Conservation (phyloP, 1,139 yeast genomes). For the Hyphopichia buzzinii region DNA sequence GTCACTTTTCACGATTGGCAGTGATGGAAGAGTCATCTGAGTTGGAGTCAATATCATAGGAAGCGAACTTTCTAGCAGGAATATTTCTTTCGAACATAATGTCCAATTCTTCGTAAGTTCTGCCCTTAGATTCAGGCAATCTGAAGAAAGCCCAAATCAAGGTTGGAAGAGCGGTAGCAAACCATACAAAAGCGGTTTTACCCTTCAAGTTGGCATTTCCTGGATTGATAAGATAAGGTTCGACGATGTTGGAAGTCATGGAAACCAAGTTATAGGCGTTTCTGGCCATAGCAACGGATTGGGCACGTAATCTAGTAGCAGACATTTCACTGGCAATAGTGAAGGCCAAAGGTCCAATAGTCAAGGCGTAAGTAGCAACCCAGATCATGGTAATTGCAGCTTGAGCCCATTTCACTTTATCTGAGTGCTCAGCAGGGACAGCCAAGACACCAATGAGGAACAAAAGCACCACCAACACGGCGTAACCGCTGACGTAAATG, state of each 20-base stretch:
- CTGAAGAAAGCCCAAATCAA: constrained; percentile 22
- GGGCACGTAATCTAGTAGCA: constrained; percentile 24
- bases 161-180: constrained; percentile 19
- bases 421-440: constrained; percentile 15
- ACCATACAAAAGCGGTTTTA: constrained; percentile 27
- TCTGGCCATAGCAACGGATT: constrained; percentile 23
- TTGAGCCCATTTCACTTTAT: constrained; percentile 21
- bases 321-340: constrained; percentile 23
- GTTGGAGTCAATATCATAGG: neutral
- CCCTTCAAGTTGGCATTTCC: constrained; percentile 21
- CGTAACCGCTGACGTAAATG: constrained; percentile 18
- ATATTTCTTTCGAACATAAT: constrained; percentile 20
- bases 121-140: constrained; percentile 21
- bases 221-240: constrained; percentile 27
- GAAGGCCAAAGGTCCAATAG: constrained; percentile 26
- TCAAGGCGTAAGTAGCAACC: constrained; percentile 23
- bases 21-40: neutral
- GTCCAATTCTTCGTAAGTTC: constrained; percentile 26
- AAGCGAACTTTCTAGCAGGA: constrained; percentile 18
- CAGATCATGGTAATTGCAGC: constrained; percentile 21
- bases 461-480: constrained; percentile 10
- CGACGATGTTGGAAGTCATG: constrained; percentile 19
- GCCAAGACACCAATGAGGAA: constrained; percentile 12
- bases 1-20: neutral
- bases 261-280: constrained; percentile 21